Evolutionary conservation across 2,329 filamentous ascomycete species (phyloP).

Genomic region (Fusarium sp.): DNA sequence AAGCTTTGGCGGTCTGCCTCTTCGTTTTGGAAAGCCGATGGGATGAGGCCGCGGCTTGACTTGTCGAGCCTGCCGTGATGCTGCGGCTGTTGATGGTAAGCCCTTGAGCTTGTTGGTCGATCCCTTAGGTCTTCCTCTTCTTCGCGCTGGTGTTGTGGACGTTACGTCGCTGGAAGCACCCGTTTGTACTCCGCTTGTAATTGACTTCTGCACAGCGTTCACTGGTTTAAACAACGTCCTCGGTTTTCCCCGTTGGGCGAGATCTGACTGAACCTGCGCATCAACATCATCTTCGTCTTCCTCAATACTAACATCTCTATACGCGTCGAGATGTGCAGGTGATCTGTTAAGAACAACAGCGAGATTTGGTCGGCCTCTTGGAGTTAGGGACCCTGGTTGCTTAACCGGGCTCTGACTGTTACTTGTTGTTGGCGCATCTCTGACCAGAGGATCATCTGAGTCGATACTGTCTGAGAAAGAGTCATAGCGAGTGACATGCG

Average conservation of each 20-base stretch:
- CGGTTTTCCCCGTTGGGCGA: slow-evolving; percentile 35
- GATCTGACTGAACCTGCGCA: slow-evolving; percentile 38
- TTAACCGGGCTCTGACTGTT: slow-evolving; percentile 27
- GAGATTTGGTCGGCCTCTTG: slow-evolving; percentile 25
- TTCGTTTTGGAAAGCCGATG: slow-evolving; percentile 53
- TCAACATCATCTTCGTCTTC: slow-evolving; percentile 22
- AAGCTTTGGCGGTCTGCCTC: slow-evolving; percentile 59
- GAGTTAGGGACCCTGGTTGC: slow-evolving; percentile 4
- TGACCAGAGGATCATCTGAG: slow-evolving; percentile 42
- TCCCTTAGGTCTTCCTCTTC: slow-evolving; percentile 63
- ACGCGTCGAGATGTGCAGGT: slow-evolving; percentile 14
- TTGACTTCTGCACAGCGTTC: neutral
- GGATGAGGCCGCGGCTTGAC: slow-evolving; percentile 48
- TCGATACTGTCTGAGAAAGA: slow-evolving; percentile 28
- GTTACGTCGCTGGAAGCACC: slow-evolving; percentile 19
- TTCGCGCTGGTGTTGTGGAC: slow-evolving; percentile 15
- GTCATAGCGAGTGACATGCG: slow-evolving; percentile 5
- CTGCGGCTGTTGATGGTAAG: slow-evolving; percentile 41
- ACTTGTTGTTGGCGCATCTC: slow-evolving; percentile 18
- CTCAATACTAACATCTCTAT: slow-evolving; percentile 11
- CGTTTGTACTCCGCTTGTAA: slow-evolving; percentile 8
- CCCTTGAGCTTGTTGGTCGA: slow-evolving; percentile 53
- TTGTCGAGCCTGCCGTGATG: slow-evolving; percentile 43
- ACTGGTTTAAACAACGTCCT: slow-evolving; percentile 15
- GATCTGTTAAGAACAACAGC: slow-evolving; percentile 41